Base-by-base conservation (phyloP, 352 stramenopile species). In the Phytophthora hibernalis region DNA sequence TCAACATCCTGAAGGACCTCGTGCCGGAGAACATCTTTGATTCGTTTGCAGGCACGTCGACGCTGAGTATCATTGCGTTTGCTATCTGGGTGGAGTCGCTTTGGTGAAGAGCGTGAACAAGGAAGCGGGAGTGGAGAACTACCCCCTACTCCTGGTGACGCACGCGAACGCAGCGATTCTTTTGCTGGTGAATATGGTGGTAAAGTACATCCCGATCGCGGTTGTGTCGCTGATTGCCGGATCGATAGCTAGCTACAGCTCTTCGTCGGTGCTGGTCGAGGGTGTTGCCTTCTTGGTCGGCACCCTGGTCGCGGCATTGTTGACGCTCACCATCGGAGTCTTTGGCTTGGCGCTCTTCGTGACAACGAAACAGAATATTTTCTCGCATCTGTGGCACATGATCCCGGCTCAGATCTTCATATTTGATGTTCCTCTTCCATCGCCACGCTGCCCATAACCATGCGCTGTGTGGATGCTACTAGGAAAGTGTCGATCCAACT, bases 351-450 rank as follows among this genome's bases (percentile, higher is more conserved):
- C 64, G 22, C 60, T 95, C 7, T 89, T 82, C 54, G 16, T 91
- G 26, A 83, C 78, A 22, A 90, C 85, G 24, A 55, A 74, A 16
- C 65, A 72, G 30, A 93, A 80, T 70, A 80, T 92, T 37, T 90
- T 92, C 66, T 77, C 68, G 51, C 91, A 88, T 62, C 54, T 95
- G 44, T 76, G 67, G 38, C 51, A 90, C 55, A 87, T 95, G 48
- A 31, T 93, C 4, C 87, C 87, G 0, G 87, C 87, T 1, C 83
- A 92, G 48, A 68, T 90, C 30, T 95, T 95, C 58, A 84, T 90
- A 30, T 82, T 92, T 54, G 82, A 11, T 95, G 80, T 51, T 89
- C 83, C 38, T 93, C 85, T 15, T 95, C 87, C 30, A 89, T 93
- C 47, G 87, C 85, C 28, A 92, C 85, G 64, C 70, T 95, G 51